phyloP scores from a whole-genome alignment of 345 rosid species.

The Brassica carinata region DNA sequence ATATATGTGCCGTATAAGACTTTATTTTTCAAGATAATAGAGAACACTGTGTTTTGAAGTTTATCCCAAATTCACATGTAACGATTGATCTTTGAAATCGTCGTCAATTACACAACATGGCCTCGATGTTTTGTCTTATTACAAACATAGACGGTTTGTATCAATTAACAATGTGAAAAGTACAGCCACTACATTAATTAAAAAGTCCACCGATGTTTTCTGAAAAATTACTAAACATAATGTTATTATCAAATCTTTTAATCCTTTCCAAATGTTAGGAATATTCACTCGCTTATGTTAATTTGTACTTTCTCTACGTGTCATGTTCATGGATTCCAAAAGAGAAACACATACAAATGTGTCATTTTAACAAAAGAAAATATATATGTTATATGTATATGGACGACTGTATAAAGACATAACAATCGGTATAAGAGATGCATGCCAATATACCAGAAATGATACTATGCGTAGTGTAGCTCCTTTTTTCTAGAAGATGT shows the following conservation, averaged over 20 bases:
- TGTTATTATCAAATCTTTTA: not conserved
- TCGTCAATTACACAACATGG: constrained; percentile 15
- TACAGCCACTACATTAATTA: constrained; percentile 15
- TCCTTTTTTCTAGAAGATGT: not conserved
- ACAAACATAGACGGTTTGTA: constrained; percentile 2
- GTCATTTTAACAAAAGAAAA: not conserved
- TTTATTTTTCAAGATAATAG: not conserved
- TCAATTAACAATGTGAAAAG: constrained; percentile 2
- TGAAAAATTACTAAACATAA: not conserved
- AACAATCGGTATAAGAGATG: not conserved
- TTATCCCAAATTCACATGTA: not conserved
- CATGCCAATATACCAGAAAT: not conserved
- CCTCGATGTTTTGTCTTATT: constrained; percentile 17
- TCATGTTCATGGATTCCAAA: constrained; percentile 7
- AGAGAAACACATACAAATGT: not conserved
- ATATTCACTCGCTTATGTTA: not conserved
- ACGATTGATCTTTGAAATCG: constrained; percentile 1
- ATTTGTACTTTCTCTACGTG: constrained; percentile 10
- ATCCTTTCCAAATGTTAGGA: not conserved
- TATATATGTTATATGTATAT: not conserved
- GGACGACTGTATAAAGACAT: not conserved
- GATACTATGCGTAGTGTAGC: constrained; percentile 14
- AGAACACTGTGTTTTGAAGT: not conserved
- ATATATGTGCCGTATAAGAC: not conserved
- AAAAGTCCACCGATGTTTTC: constrained; percentile 23